A percentile compares a stretch with the other conserved stretches of the same genome.
Conservation (phyloP, 2,329 filamentous ascomycete species). For the Herpotrichia juniperi region DNA sequence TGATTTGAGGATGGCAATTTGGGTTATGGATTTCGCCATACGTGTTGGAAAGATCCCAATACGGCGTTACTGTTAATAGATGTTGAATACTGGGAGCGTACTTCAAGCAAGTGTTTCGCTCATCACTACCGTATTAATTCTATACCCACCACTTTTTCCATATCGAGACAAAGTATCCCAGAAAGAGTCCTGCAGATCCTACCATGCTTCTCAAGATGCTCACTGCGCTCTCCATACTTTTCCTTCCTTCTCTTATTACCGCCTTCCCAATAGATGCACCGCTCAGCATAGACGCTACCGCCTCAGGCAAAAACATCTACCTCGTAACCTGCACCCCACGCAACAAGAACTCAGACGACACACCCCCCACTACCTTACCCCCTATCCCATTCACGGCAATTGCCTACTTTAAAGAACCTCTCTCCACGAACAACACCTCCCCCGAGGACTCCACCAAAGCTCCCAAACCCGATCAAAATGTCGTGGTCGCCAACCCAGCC, state of each 20-base stretch:
- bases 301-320: conserved; percentile 15
- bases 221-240: background rate
- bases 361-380: conserved; percentile 1
- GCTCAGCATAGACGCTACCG: background rate
- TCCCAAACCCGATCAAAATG: conserved; percentile 7
- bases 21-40: background rate
- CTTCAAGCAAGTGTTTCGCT: background rate
- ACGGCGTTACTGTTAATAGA: background rate
- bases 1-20: background rate
- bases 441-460: conserved; percentile 1
- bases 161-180: no score
- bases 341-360: background rate
- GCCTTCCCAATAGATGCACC: conserved; percentile 4
- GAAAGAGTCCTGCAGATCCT: no score
- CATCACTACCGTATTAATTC: no score
- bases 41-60: background rate
- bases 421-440: conserved; percentile 6
- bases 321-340: conserved; percentile 12
- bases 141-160: no score
- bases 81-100: background rate
- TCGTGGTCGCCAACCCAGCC: conserved; percentile 8
- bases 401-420: conserved; percentile 12
- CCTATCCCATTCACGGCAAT: conserved; percentile 9
- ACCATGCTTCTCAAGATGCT: conserved; percentile 3
- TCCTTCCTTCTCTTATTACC: conserved; percentile 2